Evolutionary conservation across 2,329 filamentous ascomycete genomes (phyloP).

Genomic region (Escovopsis sp.): DNA sequence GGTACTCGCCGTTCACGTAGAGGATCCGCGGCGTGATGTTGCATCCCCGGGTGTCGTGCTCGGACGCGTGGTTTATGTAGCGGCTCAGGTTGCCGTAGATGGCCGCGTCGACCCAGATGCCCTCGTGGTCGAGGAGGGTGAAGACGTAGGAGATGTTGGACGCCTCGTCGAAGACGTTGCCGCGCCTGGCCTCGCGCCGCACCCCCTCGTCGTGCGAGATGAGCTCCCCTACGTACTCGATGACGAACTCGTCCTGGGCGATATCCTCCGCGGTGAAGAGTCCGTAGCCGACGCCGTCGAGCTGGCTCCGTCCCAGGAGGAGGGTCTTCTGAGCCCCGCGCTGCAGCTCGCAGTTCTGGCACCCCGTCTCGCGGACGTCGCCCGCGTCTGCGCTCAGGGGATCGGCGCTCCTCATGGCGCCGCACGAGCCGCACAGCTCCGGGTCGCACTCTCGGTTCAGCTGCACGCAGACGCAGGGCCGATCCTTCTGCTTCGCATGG

Average conservation of each 20-base stretch:
- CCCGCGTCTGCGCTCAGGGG: slow-evolving; percentile 50
- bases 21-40: slow-evolving; percentile 50
- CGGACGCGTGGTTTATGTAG: slow-evolving; percentile 66
- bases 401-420: slow-evolving; percentile 53
- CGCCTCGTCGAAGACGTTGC: slow-evolving; percentile 44
- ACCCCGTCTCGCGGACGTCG: slow-evolving; percentile 40
- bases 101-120: slow-evolving; percentile 59
- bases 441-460: slow-evolving; percentile 72
- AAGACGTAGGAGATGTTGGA: slow-evolving; percentile 52
- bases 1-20: slow-evolving; percentile 60
- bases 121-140: slow-evolving; percentile 43
- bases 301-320: slow-evolving; percentile 53
- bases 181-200: slow-evolving; percentile 46
- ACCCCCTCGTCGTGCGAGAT: slow-evolving; percentile 57
- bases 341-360: slow-evolving; percentile 61
- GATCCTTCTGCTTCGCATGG: slow-evolving; percentile 37
- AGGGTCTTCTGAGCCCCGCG: slow-evolving; percentile 50
- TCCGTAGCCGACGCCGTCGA: slow-evolving; percentile 57
- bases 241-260: slow-evolving; percentile 54
- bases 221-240: slow-evolving; percentile 69
- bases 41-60: slow-evolving; percentile 36
- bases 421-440: slow-evolving; percentile 57
- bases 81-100: slow-evolving; percentile 67
- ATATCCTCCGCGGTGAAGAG: slow-evolving; percentile 59
- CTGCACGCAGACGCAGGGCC: slow-evolving; percentile 54